Evolutionary conservation across 2,329 filamentous ascomycete genomes (phyloP).

Genomic region (Gaeumannomyces tritici): DNA sequence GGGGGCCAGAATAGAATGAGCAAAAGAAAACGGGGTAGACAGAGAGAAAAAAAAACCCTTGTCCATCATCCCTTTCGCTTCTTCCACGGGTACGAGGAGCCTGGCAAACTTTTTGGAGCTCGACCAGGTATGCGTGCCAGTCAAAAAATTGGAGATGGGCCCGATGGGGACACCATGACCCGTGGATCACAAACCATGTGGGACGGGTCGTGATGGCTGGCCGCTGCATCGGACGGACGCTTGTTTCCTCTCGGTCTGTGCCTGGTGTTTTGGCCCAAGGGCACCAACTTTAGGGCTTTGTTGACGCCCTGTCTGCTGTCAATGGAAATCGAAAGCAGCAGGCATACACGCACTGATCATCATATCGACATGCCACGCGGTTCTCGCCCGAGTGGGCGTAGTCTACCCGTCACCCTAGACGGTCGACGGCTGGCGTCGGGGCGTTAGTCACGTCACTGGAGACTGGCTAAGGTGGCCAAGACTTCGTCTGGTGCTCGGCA

Average conservation of each 20-base stretch:
- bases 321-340: neutral
- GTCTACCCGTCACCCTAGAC: neutral
- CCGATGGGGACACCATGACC: neutral
- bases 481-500: neutral
- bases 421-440: too few relatives aligned
- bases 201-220: neutral
- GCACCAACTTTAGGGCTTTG: too few relatives aligned
- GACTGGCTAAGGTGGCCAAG: too few relatives aligned
- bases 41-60: neutral
- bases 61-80: neutral
- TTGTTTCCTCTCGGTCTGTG: neutral
- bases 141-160: neutral
- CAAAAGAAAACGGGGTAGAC: too few relatives aligned
- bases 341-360: neutral
- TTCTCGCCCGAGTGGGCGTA: neutral
- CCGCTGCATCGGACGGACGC: neutral
- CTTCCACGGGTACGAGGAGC: neutral
- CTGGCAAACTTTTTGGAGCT: neutral
- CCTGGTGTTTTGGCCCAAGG: too few relatives aligned
- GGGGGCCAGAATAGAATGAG: neutral
- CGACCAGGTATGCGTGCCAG: neutral
- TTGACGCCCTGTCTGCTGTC: neutral
- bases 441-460: neutral
- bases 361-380: too few relatives aligned
- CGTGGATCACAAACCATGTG: neutral